Evolutionary conservation across 768 basidiomycete genomes (phyloP), one percentile per base, ranked within the genome.

Genomic region (Tylopilus cervinicoccineus): DNA sequence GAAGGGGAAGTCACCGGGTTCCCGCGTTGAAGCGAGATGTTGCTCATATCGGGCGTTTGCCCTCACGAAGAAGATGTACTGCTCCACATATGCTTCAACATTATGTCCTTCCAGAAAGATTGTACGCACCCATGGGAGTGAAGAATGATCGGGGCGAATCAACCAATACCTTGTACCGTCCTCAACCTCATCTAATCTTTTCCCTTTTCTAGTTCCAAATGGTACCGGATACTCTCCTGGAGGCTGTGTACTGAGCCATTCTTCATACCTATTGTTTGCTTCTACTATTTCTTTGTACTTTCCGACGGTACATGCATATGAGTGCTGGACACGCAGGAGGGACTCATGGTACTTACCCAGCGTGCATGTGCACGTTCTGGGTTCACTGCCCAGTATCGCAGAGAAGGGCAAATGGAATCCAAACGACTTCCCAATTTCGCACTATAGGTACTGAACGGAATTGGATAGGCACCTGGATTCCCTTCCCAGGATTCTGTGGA

Each of bases 401-500:
- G 12, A 0, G 1, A 1, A 6, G 19, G 11, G 11, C 42, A 2
- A 7, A 61, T 47, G 12, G 59, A 38, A 6, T 61, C 62, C 34
- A 62, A 50, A 23, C 62, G 51, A 34, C 52, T 52, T 20, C 55
- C 61, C 48, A 47, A 39, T 43, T 43, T 27, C 33, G 54, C 39
- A 4, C 10, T 43, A 17, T 0, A 1, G 0, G 23, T 2, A 9
- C 27, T 5, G 48, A 57, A 57, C 43, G 59, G 58, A 40, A 60
- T 31, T 34, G 52, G 51, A 27, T 58, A 58, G 37, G 48, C 50
- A 13, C 62, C 51, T 44, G 61, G 59, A 16, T 53, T 43, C 33
- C 48, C 39, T 22, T 40, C 34, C 29, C 40, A 28, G 0, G 12
- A 5, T 11, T 8, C 29, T 46, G 33, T 7, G 17, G 49, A 33